Conservation (phyloP, 1,284 basidiomycete genomes). For the Microstroma glucosiphilum region DNA sequence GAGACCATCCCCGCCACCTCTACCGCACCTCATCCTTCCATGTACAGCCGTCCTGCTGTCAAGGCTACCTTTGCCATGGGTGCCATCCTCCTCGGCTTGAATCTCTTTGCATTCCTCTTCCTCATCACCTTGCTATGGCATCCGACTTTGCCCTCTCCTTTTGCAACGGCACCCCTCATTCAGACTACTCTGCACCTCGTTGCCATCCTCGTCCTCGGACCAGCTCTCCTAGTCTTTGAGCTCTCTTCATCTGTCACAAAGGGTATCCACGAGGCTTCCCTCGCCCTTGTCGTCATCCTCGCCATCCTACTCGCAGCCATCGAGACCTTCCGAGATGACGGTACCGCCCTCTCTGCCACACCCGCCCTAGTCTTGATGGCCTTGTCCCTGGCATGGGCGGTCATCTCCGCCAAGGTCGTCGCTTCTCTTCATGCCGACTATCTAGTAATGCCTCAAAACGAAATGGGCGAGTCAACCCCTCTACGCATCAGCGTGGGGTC, state of each 20-base stretch:
- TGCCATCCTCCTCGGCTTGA: neutral
- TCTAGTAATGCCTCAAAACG: slow-evolving; percentile 21
- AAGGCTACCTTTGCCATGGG: neutral
- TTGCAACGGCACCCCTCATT: slow-evolving; percentile 26
- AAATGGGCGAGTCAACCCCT: slow-evolving; percentile 11
- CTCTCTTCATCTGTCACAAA: slow-evolving; percentile 27
- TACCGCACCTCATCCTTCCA: neutral
- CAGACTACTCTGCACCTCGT: slow-evolving; percentile 25
- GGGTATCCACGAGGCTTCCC: slow-evolving; percentile 25
- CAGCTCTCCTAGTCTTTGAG: slow-evolving; percentile 33
- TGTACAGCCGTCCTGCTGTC: neutral
- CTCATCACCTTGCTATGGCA: slow-evolving; percentile 27
- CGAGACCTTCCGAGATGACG: slow-evolving; percentile 21
- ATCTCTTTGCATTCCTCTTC: neutral
- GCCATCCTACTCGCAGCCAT: slow-evolving; percentile 21
- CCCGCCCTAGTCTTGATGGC: slow-evolving; percentile 20
- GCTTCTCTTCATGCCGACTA: slow-evolving; percentile 21
- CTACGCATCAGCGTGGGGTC: neutral
- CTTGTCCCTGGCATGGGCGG: slow-evolving; percentile 22
- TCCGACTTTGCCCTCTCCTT: slow-evolving; percentile 25
- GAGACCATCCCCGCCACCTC: neutral
- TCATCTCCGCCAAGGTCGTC: slow-evolving; percentile 19
- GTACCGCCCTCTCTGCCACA: slow-evolving; percentile 24
- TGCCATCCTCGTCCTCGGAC: slow-evolving; percentile 25
- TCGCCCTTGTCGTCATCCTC: slow-evolving; percentile 17